phyloP scores from a whole-genome alignment of 441 rosid genomes.

The Syzygium malaccense region DNA sequence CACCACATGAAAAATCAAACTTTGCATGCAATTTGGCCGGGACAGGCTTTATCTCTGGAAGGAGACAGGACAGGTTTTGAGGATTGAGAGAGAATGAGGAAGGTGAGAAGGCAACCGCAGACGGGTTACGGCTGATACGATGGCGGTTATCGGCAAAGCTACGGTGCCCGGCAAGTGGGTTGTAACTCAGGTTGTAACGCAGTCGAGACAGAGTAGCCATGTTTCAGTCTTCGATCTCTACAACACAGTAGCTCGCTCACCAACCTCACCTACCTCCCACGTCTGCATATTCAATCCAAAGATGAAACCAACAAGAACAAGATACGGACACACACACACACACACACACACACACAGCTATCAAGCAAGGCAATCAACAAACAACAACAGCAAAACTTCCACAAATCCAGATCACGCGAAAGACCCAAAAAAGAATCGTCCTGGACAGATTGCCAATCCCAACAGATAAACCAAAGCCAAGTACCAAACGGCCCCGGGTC shows the following conservation, averaged over 20 bases:
- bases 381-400: background rate
- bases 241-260: background rate
- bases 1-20: conserved; percentile 1
- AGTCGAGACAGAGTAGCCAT: background rate
- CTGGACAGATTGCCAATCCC: background rate
- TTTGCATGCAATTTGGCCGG: background rate
- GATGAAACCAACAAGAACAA: background rate
- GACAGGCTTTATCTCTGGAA: background rate
- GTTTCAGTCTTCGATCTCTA: background rate
- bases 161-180: background rate
- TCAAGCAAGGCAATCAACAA: background rate
- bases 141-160: background rate
- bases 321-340: background rate
- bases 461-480: background rate
- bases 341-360: background rate
- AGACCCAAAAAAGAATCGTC: background rate
- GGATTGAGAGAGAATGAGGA: background rate
- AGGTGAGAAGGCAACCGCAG: background rate
- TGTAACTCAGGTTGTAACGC: background rate
- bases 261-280: background rate
- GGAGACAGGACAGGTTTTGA: background rate
- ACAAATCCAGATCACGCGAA: background rate
- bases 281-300: background rate
- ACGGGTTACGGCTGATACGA: background rate
- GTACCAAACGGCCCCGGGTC: background rate